Evolutionary conservation across 2,329 filamentous ascomycete genomes (phyloP).

Genomic region (Venturiaceae sp.): DNA sequence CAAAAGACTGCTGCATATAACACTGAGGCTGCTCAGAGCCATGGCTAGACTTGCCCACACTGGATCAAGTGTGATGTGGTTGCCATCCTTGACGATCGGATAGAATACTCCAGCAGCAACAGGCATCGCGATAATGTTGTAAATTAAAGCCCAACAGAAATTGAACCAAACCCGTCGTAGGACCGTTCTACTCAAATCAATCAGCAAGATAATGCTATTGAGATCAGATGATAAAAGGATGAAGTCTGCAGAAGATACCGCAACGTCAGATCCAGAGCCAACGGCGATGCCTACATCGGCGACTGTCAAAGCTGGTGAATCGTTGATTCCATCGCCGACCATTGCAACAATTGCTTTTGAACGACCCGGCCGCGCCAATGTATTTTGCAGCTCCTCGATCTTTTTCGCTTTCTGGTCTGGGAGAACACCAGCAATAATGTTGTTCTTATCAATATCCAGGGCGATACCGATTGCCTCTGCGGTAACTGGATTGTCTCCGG

Average conservation of each 20-base stretch:
- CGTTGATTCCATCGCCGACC: conserved; percentile 82
- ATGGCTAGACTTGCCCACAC: conserved; percentile 88
- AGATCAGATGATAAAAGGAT: conserved; percentile 69
- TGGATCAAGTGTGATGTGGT: conserved; percentile 58
- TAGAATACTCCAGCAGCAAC: conserved; percentile 75
- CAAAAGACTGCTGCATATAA: conserved; percentile 71
- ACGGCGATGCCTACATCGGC: conserved; percentile 83
- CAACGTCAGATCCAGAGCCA: too few relatives aligned
- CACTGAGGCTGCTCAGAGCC: conserved; percentile 84
- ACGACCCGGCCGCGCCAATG: conserved; percentile 15
- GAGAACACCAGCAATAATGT: conserved; percentile 80
- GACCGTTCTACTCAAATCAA: conserved; percentile 60
- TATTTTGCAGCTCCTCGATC: conserved; percentile 41
- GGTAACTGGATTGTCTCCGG: conserved; percentile 75
- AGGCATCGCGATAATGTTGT: conserved; percentile 70
- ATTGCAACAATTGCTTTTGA: conserved; percentile 58
- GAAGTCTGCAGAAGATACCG: conserved; percentile 72
- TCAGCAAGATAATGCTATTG: conserved; percentile 59
- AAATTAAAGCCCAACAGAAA: conserved; percentile 75
- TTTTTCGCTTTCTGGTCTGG: conserved; percentile 72
- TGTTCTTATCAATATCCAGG: conserved; percentile 63
- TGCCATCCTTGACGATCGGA: conserved; percentile 36
- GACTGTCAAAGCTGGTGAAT: conserved; percentile 68
- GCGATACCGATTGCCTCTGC: conserved; percentile 66
- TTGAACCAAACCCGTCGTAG: conserved; percentile 75